Evolutionary conservation across 768 basidiomycete genomes (phyloP), one percentile per base, ranked within the genome.

Genomic region (Russula emetica): DNA sequence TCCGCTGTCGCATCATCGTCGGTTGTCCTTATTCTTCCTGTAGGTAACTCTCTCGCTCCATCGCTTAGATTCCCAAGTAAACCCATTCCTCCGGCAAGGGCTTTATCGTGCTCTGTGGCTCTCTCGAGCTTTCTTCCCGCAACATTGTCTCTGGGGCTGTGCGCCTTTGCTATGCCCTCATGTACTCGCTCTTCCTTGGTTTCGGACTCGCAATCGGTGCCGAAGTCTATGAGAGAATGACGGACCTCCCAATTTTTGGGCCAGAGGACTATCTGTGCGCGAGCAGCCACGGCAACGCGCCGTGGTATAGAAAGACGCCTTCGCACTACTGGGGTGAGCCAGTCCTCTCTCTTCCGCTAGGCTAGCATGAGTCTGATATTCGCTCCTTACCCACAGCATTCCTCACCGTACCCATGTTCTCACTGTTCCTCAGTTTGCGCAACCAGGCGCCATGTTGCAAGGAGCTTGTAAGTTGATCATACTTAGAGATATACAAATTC

Each of bases 121-220:
- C 86, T 13, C 83, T 94, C 34, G 92, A 94, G 71, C 75, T 93
- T 24, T 83, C 90, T 63, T 87, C 90, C 3, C 82, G 90, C 20
- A 90, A 89, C 66, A 86, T 95, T 69, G 84, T 92, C 34, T 80
- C 90, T 0, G 91, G 93, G n/a, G 86, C 90, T 13, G 91, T 94
- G 36, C 81, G 90, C 44, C 78, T 94, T 18, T 89, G 88, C 68
- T 94, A 89, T 70, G 82, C 89, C 28, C 78, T 90, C 58, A 80
- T 89, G 61, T 94, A 94, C 70, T 85, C 88, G n/a, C 77, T 87
- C 20, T 87, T 86, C 72, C 78, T 88, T 9, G 87, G 88, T 0
- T 91, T 94, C 71, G 92, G 93, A 5, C 83, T 93, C 11, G 83
- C 90, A 0, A 90, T 94, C 52, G 91, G 92, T 4, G 85, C 84